phyloP scores from a whole-genome alignment of 208 protist genomes.

The Wallacemonas sp. region DNA sequence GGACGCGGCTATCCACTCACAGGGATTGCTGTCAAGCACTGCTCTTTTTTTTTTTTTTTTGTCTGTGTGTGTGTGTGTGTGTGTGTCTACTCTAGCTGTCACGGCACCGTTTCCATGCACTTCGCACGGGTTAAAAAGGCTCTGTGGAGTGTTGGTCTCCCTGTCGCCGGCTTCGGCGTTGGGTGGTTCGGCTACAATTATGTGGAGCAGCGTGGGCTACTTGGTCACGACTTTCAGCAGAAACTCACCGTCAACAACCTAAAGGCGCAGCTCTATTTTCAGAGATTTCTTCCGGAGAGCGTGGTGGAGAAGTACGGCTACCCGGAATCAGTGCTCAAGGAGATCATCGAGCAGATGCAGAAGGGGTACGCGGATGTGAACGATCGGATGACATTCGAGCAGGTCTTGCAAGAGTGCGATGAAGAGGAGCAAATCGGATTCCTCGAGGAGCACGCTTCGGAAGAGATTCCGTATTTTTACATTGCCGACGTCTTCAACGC shows the following conservation, averaged over 20 bases:
- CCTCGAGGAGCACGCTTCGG: slow-evolving; percentile 77
- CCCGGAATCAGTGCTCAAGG: slow-evolving; percentile 40
- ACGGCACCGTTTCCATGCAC: too few relatives aligned
- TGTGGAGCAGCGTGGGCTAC: slow-evolving; percentile 38
- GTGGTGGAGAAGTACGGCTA: slow-evolving; percentile 65
- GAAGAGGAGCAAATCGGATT: slow-evolving; percentile 74
- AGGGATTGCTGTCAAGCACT: too few relatives aligned
- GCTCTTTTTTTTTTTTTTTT: too few relatives aligned
- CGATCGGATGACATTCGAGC: slow-evolving; percentile 77
- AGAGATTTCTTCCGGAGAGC: slow-evolving; percentile 45
- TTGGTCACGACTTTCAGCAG: slow-evolving; percentile 39
- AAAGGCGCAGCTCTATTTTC: slow-evolving; percentile 54
- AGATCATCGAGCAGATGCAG: slow-evolving; percentile 47
- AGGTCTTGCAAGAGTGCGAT: slow-evolving; percentile 70
- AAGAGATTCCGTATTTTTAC: slow-evolving; percentile 91
- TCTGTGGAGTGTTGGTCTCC: slow-evolving; percentile 26
- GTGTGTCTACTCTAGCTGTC: too few relatives aligned
- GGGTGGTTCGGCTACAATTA: slow-evolving; percentile 62
- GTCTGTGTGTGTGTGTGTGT: too few relatives aligned
- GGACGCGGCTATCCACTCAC: too few relatives aligned
- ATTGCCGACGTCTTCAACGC: slow-evolving; percentile 85
- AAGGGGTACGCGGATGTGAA: slow-evolving; percentile 39
- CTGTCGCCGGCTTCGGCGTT: slow-evolving; percentile 60
- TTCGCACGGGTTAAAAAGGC: slow-evolving; percentile 8
- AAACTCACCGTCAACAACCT: slow-evolving; percentile 55